Percentiles rank a stretch among this genome's conserved stretches.
Evolutionary conservation across 208 protist species (phyloP).

Genomic region (Naegleria gruberi): DNA sequence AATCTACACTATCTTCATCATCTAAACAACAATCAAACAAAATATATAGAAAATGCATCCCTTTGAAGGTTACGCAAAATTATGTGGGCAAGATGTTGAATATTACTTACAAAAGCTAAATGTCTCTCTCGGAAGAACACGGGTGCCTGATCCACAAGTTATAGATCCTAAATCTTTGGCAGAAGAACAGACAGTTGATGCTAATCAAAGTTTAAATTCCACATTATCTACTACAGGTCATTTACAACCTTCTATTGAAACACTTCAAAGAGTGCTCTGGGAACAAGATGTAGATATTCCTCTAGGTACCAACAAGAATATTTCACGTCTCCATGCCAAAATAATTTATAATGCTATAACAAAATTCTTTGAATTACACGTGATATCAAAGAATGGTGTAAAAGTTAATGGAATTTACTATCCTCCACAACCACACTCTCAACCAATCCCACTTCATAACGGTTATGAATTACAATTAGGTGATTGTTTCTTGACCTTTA

Average conservation of each 20-base stretch:
- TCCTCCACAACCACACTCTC: not conserved
- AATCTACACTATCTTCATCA: too few relatives aligned
- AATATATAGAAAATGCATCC: too few relatives aligned
- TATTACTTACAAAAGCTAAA: not conserved
- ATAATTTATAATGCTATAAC: not conserved
- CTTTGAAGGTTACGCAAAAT: not conserved
- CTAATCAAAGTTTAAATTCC: not conserved
- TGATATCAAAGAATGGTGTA: not conserved
- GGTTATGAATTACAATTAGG: not conserved
- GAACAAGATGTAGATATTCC: conserved; percentile 1
- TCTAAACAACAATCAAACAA: too few relatives aligned
- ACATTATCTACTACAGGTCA: not conserved
- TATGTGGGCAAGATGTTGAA: not conserved
- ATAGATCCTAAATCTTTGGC: not conserved
- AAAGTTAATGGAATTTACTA: not conserved
- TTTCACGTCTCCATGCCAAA: not conserved
- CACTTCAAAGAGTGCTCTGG: not conserved
- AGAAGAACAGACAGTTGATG: not conserved
- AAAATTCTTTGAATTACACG: not conserved
- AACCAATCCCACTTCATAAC: not conserved
- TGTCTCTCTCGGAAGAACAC: not conserved
- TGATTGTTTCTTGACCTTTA: not conserved
- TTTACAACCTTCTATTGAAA: not conserved
- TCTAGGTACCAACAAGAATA: not conserved
- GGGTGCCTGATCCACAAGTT: too few relatives aligned